Evolutionary conservation across 139 green algal species (phyloP).

Genomic region (Coelastrella sp.): DNA sequence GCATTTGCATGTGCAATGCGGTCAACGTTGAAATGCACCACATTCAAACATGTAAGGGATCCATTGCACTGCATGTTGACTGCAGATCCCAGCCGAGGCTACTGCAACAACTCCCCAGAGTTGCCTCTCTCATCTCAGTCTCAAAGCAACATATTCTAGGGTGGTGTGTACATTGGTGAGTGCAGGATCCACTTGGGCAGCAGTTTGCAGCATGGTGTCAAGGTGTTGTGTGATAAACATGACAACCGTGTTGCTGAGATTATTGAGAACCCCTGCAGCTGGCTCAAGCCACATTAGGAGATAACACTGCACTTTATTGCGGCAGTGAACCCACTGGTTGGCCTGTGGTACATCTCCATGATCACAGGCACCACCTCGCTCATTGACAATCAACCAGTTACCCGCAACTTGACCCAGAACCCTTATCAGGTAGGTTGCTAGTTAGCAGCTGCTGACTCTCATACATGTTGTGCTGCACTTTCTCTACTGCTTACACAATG

Average conservation of each 20-base stretch:
- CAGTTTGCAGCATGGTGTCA: neutral
- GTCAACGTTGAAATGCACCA: no score
- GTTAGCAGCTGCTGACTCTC: neutral
- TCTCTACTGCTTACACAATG: neutral
- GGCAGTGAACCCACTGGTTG: neutral
- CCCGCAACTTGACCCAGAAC: neutral
- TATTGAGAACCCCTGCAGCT: neutral
- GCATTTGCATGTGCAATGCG: no score
- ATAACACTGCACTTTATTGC: neutral
- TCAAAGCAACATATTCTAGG: neutral
- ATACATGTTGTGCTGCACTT: neutral
- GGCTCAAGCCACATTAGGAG: neutral
- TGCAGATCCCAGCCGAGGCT: no score
- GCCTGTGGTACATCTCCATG: neutral
- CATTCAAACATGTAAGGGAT: no score
- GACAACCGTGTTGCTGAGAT: neutral
- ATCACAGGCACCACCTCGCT: neutral
- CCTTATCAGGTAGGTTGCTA: neutral
- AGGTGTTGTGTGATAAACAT: neutral
- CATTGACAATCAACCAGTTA: neutral
- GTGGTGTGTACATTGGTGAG: neutral
- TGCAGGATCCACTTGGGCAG: neutral
- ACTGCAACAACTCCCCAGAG: no score
- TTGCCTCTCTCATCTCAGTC: no score
- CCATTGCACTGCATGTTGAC: no score